phyloP scores from a whole-genome alignment of 208 protist genomes.

The Leishmania major region DNA sequence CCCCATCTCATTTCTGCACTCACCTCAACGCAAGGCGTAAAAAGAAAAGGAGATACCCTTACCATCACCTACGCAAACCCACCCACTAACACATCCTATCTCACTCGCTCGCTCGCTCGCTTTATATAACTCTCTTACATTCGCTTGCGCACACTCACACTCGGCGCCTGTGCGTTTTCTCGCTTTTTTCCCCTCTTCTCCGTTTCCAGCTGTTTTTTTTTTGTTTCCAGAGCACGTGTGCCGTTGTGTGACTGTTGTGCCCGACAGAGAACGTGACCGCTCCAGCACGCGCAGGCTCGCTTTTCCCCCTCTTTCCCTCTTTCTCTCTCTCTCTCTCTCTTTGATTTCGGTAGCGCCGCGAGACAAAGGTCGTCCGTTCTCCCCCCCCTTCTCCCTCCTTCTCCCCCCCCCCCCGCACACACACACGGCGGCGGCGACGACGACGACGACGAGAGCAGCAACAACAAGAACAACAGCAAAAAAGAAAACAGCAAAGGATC shows the following conservation, averaged over 20 bases:
- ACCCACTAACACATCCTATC: neutral
- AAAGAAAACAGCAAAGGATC: neutral
- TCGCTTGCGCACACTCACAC: neutral
- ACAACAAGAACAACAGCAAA: neutral
- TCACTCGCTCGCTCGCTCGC: neutral
- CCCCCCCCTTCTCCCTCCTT: too few species aligned
- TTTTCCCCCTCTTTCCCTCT: neutral
- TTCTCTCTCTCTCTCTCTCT: neutral
- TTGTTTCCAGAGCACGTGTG: neutral
- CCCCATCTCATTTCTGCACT: slow-evolving; percentile 3
- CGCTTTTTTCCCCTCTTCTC: slow-evolving; percentile 21
- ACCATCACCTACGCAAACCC: neutral
- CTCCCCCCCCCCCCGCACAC: neutral
- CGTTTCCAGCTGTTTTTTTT: neutral
- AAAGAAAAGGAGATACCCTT: neutral
- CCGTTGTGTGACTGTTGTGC: neutral
- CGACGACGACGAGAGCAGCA: neutral
- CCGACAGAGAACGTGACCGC: neutral
- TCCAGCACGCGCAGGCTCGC: neutral
- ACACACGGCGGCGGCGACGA: neutral
- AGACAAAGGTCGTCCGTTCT: neutral
- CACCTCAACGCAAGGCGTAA: neutral
- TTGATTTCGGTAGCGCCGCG: too few species aligned
- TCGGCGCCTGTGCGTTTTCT: neutral
- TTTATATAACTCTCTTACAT: neutral